These are phyloP conservation scores for Sphagnum tenellum DNA, from an alignment of 225 moss, liverwort and hornwort species.

Conservation along the genomic window DNA sequence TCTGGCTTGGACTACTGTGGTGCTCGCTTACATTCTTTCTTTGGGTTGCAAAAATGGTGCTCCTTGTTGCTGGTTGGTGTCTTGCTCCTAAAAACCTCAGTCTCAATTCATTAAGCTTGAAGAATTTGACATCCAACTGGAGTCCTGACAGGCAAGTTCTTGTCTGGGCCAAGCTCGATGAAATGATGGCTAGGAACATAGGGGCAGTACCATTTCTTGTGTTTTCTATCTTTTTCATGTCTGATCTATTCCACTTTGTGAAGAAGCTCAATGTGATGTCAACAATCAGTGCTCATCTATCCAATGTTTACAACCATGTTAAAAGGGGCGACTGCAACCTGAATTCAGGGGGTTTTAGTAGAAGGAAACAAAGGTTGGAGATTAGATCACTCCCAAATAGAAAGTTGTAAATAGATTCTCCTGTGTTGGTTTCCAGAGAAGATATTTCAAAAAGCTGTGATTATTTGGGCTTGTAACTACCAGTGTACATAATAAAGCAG, in stretches of 20 bases:
- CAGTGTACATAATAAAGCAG: too few relatives aligned
- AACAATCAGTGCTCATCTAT: neutral
- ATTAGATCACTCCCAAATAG: too few relatives aligned
- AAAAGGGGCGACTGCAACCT: neutral
- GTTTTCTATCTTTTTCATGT: constrained; percentile 20
- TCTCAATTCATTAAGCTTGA: constrained; percentile 3
- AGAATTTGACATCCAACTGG: constrained; percentile 6
- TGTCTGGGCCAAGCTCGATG: constrained; percentile 18
- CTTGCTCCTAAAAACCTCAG: constrained; percentile 5
- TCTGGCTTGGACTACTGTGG: constrained; percentile 38
- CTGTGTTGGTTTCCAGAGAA: too few relatives aligned
- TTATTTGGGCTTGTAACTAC: too few relatives aligned
- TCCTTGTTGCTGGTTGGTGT: constrained; percentile 17
- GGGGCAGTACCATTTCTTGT: constrained; percentile 19
- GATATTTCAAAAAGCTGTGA: too few relatives aligned
- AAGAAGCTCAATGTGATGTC: constrained; percentile 5
- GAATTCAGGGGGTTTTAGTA: too few relatives aligned
- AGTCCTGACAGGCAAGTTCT: constrained; percentile 14
- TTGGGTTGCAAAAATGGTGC: constrained; percentile 25
- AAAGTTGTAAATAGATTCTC: too few relatives aligned
- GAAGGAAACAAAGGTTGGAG: too few relatives aligned
- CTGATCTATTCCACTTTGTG: constrained; percentile 23
- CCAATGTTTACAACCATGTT: constrained; percentile 1
- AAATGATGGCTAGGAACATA: constrained; percentile 36
- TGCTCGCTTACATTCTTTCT: constrained; percentile 20